phyloP scores from a whole-genome alignment of 148 eudicot genomes.

The Chenopodium berlandieri region DNA sequence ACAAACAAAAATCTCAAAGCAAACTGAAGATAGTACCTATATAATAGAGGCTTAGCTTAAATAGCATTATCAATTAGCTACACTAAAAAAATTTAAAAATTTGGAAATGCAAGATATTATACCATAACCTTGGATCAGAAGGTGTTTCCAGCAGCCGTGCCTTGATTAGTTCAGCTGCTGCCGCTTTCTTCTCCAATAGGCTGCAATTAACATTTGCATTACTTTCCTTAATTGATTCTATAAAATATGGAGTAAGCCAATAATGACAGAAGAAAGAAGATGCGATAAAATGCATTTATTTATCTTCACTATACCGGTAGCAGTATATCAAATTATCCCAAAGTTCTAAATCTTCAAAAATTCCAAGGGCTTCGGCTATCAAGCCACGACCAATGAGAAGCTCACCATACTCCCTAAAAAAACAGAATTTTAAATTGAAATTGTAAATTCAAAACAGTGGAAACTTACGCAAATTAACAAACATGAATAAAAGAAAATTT shows the following conservation, averaged over 20 bases:
- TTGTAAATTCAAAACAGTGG: background rate
- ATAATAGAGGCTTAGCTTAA: background rate
- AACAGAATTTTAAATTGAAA: background rate
- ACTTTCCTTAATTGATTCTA: background rate
- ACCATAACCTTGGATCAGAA: conserved; percentile 86
- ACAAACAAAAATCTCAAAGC: background rate
- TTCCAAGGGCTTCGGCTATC: conserved; percentile 83
- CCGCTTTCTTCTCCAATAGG: conserved; percentile 79
- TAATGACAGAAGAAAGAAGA: background rate
- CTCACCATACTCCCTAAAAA: conserved; percentile 79
- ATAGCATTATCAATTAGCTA: background rate
- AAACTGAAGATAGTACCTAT: background rate
- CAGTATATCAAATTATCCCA: conserved; percentile 94
- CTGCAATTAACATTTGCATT: conserved; percentile 30
- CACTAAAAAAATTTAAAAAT: background rate
- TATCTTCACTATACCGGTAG: conserved; percentile 53
- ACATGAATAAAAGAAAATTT: background rate
- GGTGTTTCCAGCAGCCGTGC: conserved; percentile 63
- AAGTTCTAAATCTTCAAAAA: conserved; percentile 87
- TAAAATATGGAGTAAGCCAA: background rate
- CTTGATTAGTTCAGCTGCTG: conserved; percentile 84
- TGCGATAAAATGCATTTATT: background rate
- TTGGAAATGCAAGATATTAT: conserved; percentile 15
- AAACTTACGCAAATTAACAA: background rate
- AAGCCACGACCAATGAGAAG: conserved; percentile 81